Conservation (phyloP, 78 protist genomes). For the Dictyostelium citrinum region DNA sequence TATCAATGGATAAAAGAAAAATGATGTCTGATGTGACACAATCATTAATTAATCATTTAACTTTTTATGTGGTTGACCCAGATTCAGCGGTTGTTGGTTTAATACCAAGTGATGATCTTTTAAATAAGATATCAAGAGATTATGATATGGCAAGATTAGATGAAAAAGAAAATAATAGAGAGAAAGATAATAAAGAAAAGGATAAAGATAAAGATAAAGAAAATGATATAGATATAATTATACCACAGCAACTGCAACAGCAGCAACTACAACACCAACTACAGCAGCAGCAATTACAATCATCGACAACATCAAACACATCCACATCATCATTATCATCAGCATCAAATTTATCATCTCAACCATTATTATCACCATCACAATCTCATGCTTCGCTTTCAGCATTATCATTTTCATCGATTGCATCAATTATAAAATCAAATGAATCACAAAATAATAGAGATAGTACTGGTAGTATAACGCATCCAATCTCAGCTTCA, state of each 20-base stretch:
- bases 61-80: constrained; percentile 8
- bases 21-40: neutral
- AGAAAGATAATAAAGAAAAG: neutral
- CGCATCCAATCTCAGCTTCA: neutral
- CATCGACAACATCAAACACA: neutral
- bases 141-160: constrained; percentile 37
- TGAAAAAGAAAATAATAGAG: neutral
- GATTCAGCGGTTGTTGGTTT: constrained; percentile 46
- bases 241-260: neutral
- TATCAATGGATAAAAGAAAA: constrained; percentile 27
- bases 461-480: neutral
- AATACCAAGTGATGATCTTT: constrained; percentile 51
- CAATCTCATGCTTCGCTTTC: neutral
- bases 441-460: neutral
- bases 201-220: neutral
- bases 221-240: neutral
- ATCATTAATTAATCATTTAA: neutral
- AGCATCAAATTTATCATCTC: neutral
- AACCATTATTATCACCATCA: neutral
- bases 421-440: neutral
- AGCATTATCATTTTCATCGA: neutral
- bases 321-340: neutral
- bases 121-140: constrained; percentile 47
- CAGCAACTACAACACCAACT: neutral
- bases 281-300: neutral